Evolutionary conservation across 2,329 filamentous ascomycete genomes (phyloP).

Genomic region (Trichophyton mentagrophytes): DNA sequence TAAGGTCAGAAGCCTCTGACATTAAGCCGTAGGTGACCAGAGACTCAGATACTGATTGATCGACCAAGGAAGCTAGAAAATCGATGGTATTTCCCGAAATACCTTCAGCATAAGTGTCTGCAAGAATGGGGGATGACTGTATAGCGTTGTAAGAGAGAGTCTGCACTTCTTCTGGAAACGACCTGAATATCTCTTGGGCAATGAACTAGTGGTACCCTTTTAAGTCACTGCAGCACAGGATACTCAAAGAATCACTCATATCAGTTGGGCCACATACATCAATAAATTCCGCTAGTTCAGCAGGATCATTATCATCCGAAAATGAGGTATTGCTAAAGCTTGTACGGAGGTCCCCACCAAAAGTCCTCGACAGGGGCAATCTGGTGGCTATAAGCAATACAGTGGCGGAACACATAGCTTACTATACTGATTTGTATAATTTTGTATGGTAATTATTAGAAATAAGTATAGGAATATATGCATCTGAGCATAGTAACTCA

Average conservation of each 20-base stretch:
- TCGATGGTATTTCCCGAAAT: conserved; percentile 42
- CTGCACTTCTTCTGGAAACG: conserved; percentile 49
- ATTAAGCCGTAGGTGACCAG: conserved; percentile 55
- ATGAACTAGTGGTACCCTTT: conserved; percentile 45
- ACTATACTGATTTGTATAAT: too few species aligned
- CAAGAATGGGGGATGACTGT: conserved; percentile 38
- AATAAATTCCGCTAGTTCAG: conserved; percentile 67
- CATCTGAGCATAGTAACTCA: too few species aligned
- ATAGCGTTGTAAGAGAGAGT: conserved; percentile 48
- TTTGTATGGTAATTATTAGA: too few species aligned
- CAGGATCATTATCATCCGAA: conserved; percentile 34
- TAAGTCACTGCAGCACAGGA: background rate
- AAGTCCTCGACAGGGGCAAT: too few species aligned
- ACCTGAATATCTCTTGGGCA: conserved; percentile 53
- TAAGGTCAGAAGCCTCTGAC: conserved; percentile 32
- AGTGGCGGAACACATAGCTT: too few species aligned
- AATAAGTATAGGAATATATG: too few species aligned
- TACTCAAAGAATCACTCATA: conserved; percentile 4
- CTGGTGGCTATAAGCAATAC: too few species aligned
- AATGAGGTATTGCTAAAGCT: conserved; percentile 5
- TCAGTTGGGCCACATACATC: conserved; percentile 36
- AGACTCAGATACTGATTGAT: conserved; percentile 52
- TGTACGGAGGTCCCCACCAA: too few species aligned
- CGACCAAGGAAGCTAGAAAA: conserved; percentile 41
- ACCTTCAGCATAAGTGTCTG: conserved; percentile 45